Base-by-base conservation (phyloP, 495 filamentous ascomycete species). In the Hypoxylon lenormandii region DNA sequence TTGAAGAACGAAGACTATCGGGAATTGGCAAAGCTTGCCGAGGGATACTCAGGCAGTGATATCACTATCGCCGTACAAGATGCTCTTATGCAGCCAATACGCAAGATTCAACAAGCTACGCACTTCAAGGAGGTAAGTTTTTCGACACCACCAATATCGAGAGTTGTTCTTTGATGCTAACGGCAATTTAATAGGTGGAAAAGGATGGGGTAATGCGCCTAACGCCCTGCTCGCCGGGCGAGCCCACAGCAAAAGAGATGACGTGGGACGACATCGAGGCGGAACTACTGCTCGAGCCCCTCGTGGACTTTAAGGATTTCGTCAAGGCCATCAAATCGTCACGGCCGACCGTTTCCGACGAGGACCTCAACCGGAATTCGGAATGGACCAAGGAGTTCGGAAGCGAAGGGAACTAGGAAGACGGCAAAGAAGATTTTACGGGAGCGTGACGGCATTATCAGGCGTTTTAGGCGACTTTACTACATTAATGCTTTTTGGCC, bases 371-470 rank as follows among this genome's bases (percentile, higher is more conserved):
- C 65, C 84, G 87, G 66, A 98, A 94, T 78, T 83, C 91, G 64
- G 93, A 97, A 45, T 99, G 95, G 95, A 99, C 95, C 2, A 82
- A 88, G 71, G 94, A 98, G 79, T 99, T 98, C 80, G 95, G 95
- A 58, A 97, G 94, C 76, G 95, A 99, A 75, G 95, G 94, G 40
- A 83, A 83, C 56, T 82, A 70, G 38, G 18, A 22, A 15, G 36
- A 16, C 47, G n/a, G 33, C 7, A 8, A 13, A 42, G 38, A 4
- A 45, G 42, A 19, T 4, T n/a, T n/a, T 10, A 38, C 45, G 11
- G 30, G 55, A 55, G 56, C 60, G 48, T 22, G 62, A 56, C 26
- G 74, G 75, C 75, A 75, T 75, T 69, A 48, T 52, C 51, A 54
- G 69, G 75, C 59, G 72, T 67, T 79, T 69, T 65, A 60, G 71